Conservation (phyloP, 2,329 filamentous ascomycete genomes). For the Lomentospora prolificans region DNA sequence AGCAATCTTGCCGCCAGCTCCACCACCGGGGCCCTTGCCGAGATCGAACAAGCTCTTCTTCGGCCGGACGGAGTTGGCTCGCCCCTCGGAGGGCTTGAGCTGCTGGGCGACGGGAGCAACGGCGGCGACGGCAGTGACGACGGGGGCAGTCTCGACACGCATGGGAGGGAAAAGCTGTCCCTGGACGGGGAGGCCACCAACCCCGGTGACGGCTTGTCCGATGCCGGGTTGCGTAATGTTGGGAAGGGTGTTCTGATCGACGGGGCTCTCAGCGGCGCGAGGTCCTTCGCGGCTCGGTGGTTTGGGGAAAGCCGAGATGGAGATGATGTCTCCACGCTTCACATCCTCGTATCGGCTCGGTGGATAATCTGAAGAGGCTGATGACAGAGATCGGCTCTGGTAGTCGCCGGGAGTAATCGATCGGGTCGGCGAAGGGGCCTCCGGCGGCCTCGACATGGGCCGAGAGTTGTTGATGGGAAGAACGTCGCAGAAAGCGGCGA, state of each 20-base stretch:
- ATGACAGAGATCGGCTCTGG: slow-evolving; percentile 27
- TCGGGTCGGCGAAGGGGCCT: slow-evolving; percentile 29
- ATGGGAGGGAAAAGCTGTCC: slow-evolving; percentile 32
- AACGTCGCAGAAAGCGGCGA: slow-evolving; percentile 28
- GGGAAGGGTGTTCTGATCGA: slow-evolving; percentile 22
- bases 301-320: slow-evolving; percentile 25
- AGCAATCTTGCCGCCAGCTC: slow-evolving; percentile 22
- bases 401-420: slow-evolving; percentile 15
- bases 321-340: slow-evolving; percentile 29
- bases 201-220: slow-evolving; percentile 23
- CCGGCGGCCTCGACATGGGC: slow-evolving; percentile 21
- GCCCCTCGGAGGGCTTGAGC: slow-evolving; percentile 11
- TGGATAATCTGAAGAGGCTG: slow-evolving; percentile 32
- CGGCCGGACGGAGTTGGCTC: slow-evolving; percentile 12
- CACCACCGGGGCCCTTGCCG: background rate
- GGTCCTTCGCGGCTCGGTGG: slow-evolving; percentile 16
- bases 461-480: slow-evolving; percentile 21
- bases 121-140: background rate
- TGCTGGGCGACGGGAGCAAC: background rate
- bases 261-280: slow-evolving; percentile 11
- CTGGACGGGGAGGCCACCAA: slow-evolving; percentile 28
- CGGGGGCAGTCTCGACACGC: slow-evolving; percentile 18
- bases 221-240: slow-evolving; percentile 26
- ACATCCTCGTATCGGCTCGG: slow-evolving; percentile 39
- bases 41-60: slow-evolving; percentile 12